phyloP scores from a whole-genome alignment of 495 filamentous ascomycete species.

The Peziza echinospora region DNA sequence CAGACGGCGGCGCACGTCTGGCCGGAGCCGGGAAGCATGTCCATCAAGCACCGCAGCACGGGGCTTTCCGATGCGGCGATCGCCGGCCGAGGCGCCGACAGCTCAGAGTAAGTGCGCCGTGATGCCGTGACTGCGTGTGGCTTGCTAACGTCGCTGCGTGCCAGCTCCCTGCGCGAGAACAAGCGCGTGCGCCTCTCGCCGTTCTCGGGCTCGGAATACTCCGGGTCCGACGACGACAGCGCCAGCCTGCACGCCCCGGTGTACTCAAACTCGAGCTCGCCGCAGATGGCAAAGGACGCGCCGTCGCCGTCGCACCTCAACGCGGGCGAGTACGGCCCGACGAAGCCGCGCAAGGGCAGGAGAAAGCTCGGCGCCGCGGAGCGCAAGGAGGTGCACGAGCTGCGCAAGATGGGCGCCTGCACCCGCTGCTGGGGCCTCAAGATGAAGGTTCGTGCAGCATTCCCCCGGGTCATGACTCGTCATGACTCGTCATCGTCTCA shows the following conservation, averaged over 20 bases:
- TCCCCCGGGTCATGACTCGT: neutral
- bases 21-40: neutral
- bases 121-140: too few species aligned
- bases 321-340: neutral
- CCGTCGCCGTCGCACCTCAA: neutral
- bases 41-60: neutral
- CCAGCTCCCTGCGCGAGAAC: neutral
- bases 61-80: neutral
- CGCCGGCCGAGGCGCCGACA: neutral
- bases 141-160: too few species aligned
- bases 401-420: slow-evolving; percentile 20
- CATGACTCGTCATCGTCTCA: neutral
- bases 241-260: neutral
- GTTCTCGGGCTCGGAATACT: neutral
- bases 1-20: neutral
- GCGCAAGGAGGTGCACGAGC: slow-evolving; percentile 17
- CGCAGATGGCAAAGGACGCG: neutral
- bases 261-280: neutral
- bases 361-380: slow-evolving; percentile 18
- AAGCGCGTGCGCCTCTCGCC: neutral
- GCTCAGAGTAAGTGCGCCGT: too few species aligned
- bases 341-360: slow-evolving; percentile 8
- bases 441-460: slow-evolving; percentile 20
- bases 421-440: slow-evolving; percentile 19
- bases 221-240: neutral